phyloP scores from a whole-genome alignment of 1,139 yeast species.

The Candida albicans region DNA sequence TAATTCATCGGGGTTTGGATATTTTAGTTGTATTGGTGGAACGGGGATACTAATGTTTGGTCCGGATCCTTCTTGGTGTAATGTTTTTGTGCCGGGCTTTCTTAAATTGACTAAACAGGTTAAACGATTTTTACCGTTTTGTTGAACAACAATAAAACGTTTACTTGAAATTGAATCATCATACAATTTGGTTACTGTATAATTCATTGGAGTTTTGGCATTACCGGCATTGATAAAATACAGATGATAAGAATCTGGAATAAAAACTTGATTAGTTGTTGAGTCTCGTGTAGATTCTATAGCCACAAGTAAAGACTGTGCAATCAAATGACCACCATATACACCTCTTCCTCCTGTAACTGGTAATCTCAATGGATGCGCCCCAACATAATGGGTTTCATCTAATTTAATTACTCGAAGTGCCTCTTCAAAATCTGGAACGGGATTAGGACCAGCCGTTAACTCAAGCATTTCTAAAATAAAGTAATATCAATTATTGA shows the following conservation, averaged over 20 bases:
- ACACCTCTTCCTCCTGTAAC: conserved; percentile 63
- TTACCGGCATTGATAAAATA: conserved; percentile 50
- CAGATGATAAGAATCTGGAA: conserved; percentile 43
- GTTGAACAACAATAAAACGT: conserved; percentile 30
- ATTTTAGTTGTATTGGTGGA: conserved; percentile 23
- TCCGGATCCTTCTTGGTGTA: conserved; percentile 5
- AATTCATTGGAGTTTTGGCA: conserved; percentile 49
- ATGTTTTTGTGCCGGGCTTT: conserved; percentile 17
- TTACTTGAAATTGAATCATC: conserved; percentile 29
- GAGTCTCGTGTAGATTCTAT: conserved; percentile 35
- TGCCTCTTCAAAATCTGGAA: conserved; percentile 39
- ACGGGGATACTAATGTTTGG: conserved; percentile 19
- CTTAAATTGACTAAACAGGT: conserved; percentile 34
- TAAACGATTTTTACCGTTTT: conserved; percentile 28
- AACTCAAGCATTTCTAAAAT: conserved; percentile 6
- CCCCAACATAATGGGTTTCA: conserved; percentile 34
- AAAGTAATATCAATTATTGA: neutral
- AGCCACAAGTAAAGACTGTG: conserved; percentile 71
- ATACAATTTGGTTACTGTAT: conserved; percentile 54
- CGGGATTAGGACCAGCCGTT: conserved; percentile 13
- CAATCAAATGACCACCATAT: conserved; percentile 77
- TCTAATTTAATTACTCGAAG: conserved; percentile 34
- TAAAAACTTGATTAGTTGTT: conserved; percentile 19
- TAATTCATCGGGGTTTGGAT: conserved; percentile 31
- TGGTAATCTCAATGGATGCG: conserved; percentile 39